Conservation (phyloP, 106 monocot species). For the Triglochin maritima region DNA sequence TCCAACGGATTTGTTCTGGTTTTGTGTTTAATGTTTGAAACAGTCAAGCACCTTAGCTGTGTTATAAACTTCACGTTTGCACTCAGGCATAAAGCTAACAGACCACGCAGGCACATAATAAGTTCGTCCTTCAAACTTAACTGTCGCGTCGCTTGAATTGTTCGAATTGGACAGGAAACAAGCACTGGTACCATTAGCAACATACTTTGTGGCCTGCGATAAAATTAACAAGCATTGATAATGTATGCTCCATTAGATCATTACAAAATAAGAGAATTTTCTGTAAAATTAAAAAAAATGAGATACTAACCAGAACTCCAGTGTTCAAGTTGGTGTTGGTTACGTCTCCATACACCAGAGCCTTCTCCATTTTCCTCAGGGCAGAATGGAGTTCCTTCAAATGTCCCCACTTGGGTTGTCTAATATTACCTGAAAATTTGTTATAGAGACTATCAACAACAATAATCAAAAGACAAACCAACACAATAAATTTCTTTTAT, state of each 20-base stretch:
- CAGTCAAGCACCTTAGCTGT: slow-evolving; percentile 16
- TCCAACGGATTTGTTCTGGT: too few species aligned
- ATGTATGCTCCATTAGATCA: not conserved
- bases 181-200: slow-evolving; percentile 10
- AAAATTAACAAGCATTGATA: too few species aligned
- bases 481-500: not conserved
- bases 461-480: slow-evolving; percentile 26
- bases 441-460: slow-evolving; percentile 36
- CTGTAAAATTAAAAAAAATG: not conserved
- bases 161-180: slow-evolving; percentile 57
- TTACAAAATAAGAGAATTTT: not conserved
- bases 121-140: slow-evolving; percentile 20
- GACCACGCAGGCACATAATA: slow-evolving; percentile 61
- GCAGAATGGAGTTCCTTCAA: slow-evolving; percentile 27
- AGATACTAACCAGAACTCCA: slow-evolving; percentile 22
- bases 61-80: slow-evolving; percentile 53
- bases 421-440: slow-evolving; percentile 6
- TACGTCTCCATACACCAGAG: slow-evolving; percentile 25
- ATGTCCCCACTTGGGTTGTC: slow-evolving; percentile 30
- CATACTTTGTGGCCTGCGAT: slow-evolving; percentile 42
- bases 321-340: slow-evolving; percentile 13
- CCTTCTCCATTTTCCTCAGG: slow-evolving; percentile 12
- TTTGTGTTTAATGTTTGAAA: too few species aligned
- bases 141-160: slow-evolving; percentile 7
- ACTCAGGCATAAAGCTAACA: slow-evolving; percentile 59